Evolutionary conservation across 164 flowering plant genomes (phyloP), one percentile per base, ranked within the genome.

Genomic region (Dillenia suffruticosa): DNA sequence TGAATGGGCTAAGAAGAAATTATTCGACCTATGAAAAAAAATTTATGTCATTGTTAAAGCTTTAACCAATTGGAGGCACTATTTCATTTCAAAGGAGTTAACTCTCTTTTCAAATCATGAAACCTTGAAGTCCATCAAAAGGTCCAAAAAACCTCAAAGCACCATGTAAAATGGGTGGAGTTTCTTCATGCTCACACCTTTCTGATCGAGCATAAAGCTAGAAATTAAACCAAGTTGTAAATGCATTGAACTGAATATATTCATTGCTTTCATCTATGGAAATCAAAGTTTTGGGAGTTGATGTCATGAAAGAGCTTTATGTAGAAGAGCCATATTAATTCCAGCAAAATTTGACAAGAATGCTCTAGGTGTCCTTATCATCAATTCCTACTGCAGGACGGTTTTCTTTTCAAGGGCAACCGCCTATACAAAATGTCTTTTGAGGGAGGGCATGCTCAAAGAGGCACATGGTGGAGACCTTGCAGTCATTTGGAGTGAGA

Each of bases 11-110:
- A 52, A 6, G 55, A 52, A 8, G 16, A 5, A 10, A 17, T 15
- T n/a, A n/a, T 15, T 52, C 52, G 1, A 50, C 55, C 8, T 52
- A 52, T 52, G 55, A 52, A 9, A 15, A 15, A 16, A 26, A 52
- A 15, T 52, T 52, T 52, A 52, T 52, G 55, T 26, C 19, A n/a
- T 52, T n/a, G 55, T 52, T 15, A 10, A 52, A 15, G 55, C 55
- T 12, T 5, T 52, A 7, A 52, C 8, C 9, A 8, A 52, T 52
- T 15, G 24, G 22, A 10, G 16, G 10, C 24, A 52, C 11, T 8
- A 13, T 17, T 7, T 52, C 7, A 11, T 17, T 14, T 10, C 16
- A 1, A 15, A 17, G 16, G 55, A 52, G 2, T 52, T 52, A 1
- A 52, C 16, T 17, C 19, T 52, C 19, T 13, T 12, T 13, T 50